phyloP scores from a whole-genome alignment of 2,329 filamentous ascomycete species.

The Arthrinium phaeospermum region DNA sequence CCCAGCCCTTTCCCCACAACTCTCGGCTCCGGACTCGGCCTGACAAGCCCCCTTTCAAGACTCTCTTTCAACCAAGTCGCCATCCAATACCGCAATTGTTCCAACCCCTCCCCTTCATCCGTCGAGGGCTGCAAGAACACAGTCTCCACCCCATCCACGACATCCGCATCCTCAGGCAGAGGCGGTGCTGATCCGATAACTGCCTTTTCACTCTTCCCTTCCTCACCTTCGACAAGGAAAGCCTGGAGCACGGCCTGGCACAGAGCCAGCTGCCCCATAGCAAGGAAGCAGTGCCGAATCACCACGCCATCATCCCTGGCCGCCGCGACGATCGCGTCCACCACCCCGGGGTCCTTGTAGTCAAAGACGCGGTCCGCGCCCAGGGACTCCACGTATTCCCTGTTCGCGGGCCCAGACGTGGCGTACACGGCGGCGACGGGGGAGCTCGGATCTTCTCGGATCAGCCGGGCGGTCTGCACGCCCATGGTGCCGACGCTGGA shows the following conservation, averaged over 20 bases:
- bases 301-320: conserved; percentile 43
- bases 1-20: conserved; percentile 45
- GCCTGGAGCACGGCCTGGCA: conserved; percentile 46
- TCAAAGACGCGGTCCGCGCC: conserved; percentile 49
- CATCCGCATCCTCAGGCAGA: conserved; percentile 38
- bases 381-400: conserved; percentile 40
- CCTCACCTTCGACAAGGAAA: conserved; percentile 30
- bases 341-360: conserved; percentile 41
- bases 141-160: conserved; percentile 41
- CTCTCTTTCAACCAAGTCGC: conserved; percentile 43
- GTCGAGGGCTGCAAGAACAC: conserved; percentile 46
- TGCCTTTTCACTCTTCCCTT: conserved; percentile 26
- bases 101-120: conserved; percentile 40
- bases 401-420: conserved; percentile 42
- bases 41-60: conserved; percentile 39
- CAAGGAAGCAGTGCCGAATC: conserved; percentile 49
- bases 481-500: conserved; percentile 52
- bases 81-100: conserved; percentile 48
- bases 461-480: conserved; percentile 45
- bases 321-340: conserved; percentile 41
- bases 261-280: conserved; percentile 40
- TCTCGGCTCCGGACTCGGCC: conserved; percentile 45
- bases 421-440: conserved; percentile 48
- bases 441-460: conserved; percentile 41
- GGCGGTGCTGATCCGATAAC: conserved; percentile 46